Evolutionary conservation across 176 grass and related monocot genomes (phyloP).

Genomic region (Rhynchospora tenuis): DNA sequence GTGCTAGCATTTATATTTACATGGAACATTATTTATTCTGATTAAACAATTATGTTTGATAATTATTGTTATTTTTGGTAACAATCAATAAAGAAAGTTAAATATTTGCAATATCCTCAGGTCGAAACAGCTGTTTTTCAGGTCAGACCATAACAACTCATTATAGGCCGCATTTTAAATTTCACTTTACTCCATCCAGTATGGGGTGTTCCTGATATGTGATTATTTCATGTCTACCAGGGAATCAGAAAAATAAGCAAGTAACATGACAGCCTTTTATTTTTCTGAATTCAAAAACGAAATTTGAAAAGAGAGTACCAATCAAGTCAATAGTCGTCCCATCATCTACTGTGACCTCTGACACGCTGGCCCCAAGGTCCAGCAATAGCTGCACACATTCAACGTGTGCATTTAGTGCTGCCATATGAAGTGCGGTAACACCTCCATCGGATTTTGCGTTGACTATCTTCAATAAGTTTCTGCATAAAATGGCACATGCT

Average conservation of each 20-base stretch:
- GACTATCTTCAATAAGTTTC: constrained; percentile 9
- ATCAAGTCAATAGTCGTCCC: constrained; percentile 85
- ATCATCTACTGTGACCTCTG: constrained; percentile 78
- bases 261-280: neutral
- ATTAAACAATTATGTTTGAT: neutral
- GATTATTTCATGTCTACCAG: neutral
- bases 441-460: constrained; percentile 68
- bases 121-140: neutral
- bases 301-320: constrained; percentile 34
- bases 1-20: neutral
- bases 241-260: neutral
- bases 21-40: neutral
- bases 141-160: neutral
- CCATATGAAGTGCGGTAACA: constrained; percentile 92
- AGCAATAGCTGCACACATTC: constrained; percentile 81
- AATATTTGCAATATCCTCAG: neutral
- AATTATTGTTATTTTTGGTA: neutral
- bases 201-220: neutral
- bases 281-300: neutral
- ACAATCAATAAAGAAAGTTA: no score
- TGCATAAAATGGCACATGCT: neutral
- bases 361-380: constrained; percentile 66
- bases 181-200: neutral
- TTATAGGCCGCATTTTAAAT: neutral
- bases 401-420: constrained; percentile 69